Conservation (phyloP, 257 asterid species). For the Cinchona pubescens region DNA sequence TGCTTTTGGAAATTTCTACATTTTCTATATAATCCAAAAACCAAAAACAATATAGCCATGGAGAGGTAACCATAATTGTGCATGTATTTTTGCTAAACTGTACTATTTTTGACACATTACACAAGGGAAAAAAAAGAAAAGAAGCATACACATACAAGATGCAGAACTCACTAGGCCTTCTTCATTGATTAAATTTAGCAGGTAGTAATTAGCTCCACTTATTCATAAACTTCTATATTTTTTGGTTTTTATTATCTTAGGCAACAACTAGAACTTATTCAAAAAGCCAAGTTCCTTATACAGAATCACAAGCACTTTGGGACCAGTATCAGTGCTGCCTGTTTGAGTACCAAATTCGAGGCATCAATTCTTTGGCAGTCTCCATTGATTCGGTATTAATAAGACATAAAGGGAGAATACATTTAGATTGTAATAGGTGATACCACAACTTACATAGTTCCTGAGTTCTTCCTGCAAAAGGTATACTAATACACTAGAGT, state of each 20-base stretch:
- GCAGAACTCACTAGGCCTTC: background rate
- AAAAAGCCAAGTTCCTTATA: background rate
- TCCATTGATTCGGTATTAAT: background rate
- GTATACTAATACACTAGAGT: slow-evolving; percentile 61
- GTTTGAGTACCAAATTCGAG: background rate
- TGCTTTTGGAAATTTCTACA: background rate
- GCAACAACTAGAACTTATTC: background rate
- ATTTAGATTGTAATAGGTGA: slow-evolving; percentile 4
- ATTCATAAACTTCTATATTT: background rate
- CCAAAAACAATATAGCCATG: background rate
- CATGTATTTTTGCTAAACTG: background rate
- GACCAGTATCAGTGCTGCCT: background rate
- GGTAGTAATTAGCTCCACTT: background rate
- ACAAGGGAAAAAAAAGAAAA: background rate
- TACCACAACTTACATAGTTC: slow-evolving; percentile 63
- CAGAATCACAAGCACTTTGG: background rate
- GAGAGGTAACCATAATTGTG: background rate
- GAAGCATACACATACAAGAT: background rate
- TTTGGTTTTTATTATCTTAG: background rate
- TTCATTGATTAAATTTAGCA: background rate
- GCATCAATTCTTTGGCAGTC: background rate
- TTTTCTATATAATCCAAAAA: background rate
- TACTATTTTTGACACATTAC: background rate
- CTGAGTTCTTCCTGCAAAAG: slow-evolving; percentile 89
- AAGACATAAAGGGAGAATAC: background rate